A percentile compares a stretch with the other conserved stretches of the same genome.
phyloP scores from a whole-genome alignment of 73 alveolate genomes.

The Blepharisma stoltei region DNA sequence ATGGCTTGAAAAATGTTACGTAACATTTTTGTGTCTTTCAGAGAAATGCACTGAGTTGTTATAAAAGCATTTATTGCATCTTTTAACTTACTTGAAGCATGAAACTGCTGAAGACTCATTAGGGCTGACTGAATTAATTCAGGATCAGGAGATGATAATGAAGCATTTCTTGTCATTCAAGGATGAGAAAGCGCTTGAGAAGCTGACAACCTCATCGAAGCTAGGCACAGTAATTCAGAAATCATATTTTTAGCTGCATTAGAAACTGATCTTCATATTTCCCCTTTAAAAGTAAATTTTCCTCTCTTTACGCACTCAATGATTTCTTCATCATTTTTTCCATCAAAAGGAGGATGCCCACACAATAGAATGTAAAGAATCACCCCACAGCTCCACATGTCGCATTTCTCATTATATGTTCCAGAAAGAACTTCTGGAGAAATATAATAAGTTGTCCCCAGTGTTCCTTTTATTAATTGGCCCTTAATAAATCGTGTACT shows the following conservation, averaged over 20 bases:
- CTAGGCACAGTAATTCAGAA: slow-evolving; percentile 41
- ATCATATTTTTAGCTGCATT: slow-evolving; percentile 51
- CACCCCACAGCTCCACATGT: slow-evolving; percentile 53
- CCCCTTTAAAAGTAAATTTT: slow-evolving; percentile 35
- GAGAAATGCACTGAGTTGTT: slow-evolving; percentile 19
- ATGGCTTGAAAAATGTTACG: slow-evolving; percentile 33
- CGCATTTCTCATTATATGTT: slow-evolving; percentile 43
- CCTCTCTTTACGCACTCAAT: slow-evolving; percentile 50
- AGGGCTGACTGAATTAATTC: neutral
- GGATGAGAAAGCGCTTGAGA: slow-evolving; percentile 58
- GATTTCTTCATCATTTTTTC: slow-evolving; percentile 73
- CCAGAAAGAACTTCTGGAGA: slow-evolving; percentile 55
- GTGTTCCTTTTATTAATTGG: slow-evolving; percentile 33
- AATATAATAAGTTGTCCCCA: slow-evolving; percentile 51
- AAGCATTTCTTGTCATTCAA: slow-evolving; percentile 31
- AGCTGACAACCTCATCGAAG: slow-evolving; percentile 51
- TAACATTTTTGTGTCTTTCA: neutral
- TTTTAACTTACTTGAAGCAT: neutral
- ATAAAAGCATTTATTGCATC: slow-evolving; percentile 16
- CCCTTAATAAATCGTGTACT: neutral
- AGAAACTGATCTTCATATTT: slow-evolving; percentile 56
- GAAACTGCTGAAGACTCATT: neutral
- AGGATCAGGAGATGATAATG: neutral
- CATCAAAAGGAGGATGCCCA: slow-evolving; percentile 84
- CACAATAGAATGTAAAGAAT: slow-evolving; percentile 56